phyloP scores from a whole-genome alignment of 805 yeast genomes.

The Wickerhamiella azymoides region DNA sequence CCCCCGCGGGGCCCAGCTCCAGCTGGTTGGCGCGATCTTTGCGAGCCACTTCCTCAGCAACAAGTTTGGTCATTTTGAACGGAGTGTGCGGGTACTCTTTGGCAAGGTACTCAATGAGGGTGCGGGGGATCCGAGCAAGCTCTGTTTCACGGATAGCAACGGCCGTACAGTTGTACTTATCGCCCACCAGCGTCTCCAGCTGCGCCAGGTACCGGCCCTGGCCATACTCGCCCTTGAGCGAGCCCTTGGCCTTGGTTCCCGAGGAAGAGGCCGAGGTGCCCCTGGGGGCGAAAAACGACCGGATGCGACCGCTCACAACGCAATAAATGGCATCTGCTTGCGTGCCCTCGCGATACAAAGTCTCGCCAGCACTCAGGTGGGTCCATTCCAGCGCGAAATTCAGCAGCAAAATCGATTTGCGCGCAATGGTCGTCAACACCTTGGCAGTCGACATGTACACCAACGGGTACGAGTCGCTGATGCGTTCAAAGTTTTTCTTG shows the following conservation, averaged over 20 bases:
- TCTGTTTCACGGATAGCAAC: conserved; percentile 83
- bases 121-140: conserved; percentile 81
- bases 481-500: conserved; percentile 42
- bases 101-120: conserved; percentile 73
- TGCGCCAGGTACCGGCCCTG: conserved; percentile 94
- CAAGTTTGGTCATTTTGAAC: conserved; percentile 77
- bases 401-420: conserved; percentile 27
- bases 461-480: conserved; percentile 64
- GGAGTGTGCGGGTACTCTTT: conserved; percentile 77
- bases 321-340: conserved; percentile 83
- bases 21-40: conserved; percentile 2
- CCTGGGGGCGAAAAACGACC: conserved; percentile 35
- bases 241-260: conserved; percentile 12
- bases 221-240: conserved; percentile 61
- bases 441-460: conserved; percentile 68
- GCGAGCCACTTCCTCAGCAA: conserved; percentile 37
- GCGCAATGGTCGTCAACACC: conserved; percentile 47
- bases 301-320: conserved; percentile 74
- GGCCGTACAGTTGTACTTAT: conserved; percentile 56
- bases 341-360: conserved; percentile 68
- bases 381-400: conserved; percentile 95
- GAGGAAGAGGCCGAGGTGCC: too few species aligned
- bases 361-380: conserved; percentile 74
- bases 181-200: conserved; percentile 71
- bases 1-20: neutral